These are phyloP conservation scores for Vigna trinervia DNA, from an alignment of 306 rosid genomes.

Conservation along the genomic window DNA sequence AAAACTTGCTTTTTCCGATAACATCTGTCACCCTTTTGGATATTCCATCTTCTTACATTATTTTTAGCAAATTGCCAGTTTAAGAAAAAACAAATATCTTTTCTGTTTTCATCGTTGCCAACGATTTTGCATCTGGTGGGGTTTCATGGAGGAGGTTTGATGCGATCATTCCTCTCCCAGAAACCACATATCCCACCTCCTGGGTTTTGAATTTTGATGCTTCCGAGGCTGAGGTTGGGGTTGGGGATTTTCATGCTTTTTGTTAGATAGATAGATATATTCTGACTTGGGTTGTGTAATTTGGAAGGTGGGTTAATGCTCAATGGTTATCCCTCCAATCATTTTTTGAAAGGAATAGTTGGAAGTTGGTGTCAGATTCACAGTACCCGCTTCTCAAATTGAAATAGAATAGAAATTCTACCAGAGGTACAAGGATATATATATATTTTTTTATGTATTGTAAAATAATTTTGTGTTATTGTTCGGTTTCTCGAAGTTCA, in stretches of 20 bases:
- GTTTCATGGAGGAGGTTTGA: constrained; percentile 45
- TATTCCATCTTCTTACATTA: constrained; percentile 16
- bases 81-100: constrained; percentile 2
- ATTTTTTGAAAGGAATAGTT: constrained; percentile 34
- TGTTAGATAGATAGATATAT: background rate
- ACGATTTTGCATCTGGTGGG: constrained; percentile 19
- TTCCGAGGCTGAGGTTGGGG: constrained; percentile 29
- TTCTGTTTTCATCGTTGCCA: constrained; percentile 35
- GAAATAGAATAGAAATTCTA: constrained; percentile 33
- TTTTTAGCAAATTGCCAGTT: constrained; percentile 48
- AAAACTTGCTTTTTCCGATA: constrained; percentile 37
- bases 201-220: constrained; percentile 40
- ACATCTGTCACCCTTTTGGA: constrained; percentile 33
- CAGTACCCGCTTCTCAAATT: constrained; percentile 30
- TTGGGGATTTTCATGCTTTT: constrained; percentile 38
- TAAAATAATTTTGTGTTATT: constrained; percentile 18
- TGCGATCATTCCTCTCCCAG: constrained; percentile 41
- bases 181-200: constrained; percentile 13
- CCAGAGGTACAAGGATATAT: constrained; percentile 39
- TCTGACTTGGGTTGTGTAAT: background rate
- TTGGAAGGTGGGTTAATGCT: background rate
- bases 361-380: constrained; percentile 38
- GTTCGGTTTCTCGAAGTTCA: constrained; percentile 61
- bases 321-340: constrained; percentile 23
- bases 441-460: background rate